Evolutionary conservation across 2,329 filamentous ascomycete genomes (phyloP), one percentile per base, ranked within the genome.

Genomic region (Cladosporium sp.): DNA sequence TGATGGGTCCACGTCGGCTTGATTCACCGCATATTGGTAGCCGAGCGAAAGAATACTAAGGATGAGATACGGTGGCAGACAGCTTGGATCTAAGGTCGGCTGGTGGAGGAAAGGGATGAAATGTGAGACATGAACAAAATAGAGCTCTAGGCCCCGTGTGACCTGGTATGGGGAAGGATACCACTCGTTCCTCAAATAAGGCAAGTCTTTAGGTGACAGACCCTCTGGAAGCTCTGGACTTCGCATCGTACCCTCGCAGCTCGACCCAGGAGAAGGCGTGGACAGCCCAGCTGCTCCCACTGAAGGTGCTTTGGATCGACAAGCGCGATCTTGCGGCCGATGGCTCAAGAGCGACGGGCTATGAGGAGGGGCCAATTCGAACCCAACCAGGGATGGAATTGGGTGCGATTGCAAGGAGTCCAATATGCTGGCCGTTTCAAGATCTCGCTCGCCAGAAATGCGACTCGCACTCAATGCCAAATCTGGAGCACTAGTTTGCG

Each of bases 61-160:
- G 19, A 45, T 28, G 28, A 55, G 51, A 36, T 47, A 68, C 67
- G 6, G 56, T 22, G 72, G 36, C 1, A 57, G 39, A 7, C 63
- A 58, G 1, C 59, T 60, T 3, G 64, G 25, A 37, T 75, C 68
- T 40, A 76, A 75, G 0, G 73, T 76, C 8, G 70, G 63, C 52
- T 62, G 62, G 61, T 74, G 71, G 32, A 77, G 60, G 39, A 77
- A 74, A 0, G 74, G 72, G 4, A 76, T 56, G 24, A 74, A 75
- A 19, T 68, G 66, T 13, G 73, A 70, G 22, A 75, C 62, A 55
- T 74, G 68, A 3, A 53, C 49, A 52, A 76, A 76, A 60, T 70
- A 76, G 10, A 76, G 61, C 6, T 66, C 60, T 55, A 68, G 68
- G 5, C 74, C 74, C 5, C 62, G 64, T 17, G 58, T 53, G 17